Evolutionary conservation across 768 basidiomycete species (phyloP), one percentile per base, ranked within the genome.

Genomic region (Leccinum boreale): DNA sequence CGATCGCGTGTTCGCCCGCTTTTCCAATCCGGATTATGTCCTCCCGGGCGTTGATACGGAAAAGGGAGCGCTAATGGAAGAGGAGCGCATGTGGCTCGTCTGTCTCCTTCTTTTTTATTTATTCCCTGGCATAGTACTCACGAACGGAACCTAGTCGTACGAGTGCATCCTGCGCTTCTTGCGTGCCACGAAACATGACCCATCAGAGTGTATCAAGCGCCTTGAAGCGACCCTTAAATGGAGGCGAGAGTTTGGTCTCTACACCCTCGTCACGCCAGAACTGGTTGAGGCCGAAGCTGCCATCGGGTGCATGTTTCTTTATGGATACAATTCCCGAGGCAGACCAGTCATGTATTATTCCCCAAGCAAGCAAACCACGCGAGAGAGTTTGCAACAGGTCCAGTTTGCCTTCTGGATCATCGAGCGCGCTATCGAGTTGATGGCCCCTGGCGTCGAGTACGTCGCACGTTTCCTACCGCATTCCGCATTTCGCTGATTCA

Each of bases 221-320:
- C 70, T 92, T 3, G 89, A 93, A 67, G 79, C 70, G 21, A 92
- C 92, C 2, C 75, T 90, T 28, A 81, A 78, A 59, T 94, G 92
- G 92, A 76, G 92, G 50, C 79, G 92, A 31, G 89, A 91, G 53
- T 94, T 80, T 68, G 88, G 89, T 12, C 62, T 93, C 19, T 85
- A 90, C 62, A 83, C 86, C 62, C 55, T 71, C 24, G 69, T 92
- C 66, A 84, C 81, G 0, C 70, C 87, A 4, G 78, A 80, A 0
- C 75, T 81, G 58, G 84, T 96, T 61, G 87, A 89, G 62, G 84
- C 85, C 17, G 93, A 95, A 75, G 86, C 83, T 1, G 73, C 87
- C 50, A 96, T 92, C 5, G 94, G 94, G 33, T 94, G 94, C 73
- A 80, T 85, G 68, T 75, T 94, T 50, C 60, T 86, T n/a, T 90